Evolutionary conservation across 2,329 filamentous ascomycete genomes (phyloP), one percentile per base, ranked within the genome.

Genomic region (Xenoacremonium recifei): DNA sequence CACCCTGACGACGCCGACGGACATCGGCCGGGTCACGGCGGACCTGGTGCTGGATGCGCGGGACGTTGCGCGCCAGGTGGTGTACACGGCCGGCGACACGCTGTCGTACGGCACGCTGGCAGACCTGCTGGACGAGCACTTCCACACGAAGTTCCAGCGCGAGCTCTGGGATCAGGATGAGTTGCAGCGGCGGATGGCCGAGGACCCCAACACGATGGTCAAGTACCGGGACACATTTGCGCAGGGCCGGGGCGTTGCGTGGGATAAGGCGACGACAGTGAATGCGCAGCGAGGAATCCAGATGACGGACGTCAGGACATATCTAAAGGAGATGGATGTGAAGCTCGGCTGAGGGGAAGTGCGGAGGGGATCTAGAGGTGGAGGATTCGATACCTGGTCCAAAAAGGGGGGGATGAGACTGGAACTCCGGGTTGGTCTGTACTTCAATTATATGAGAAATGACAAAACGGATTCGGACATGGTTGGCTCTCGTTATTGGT

Each of bases 211-310:
- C 52, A 57, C 55, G 3, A 66, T 84, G 54, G 69, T 71, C 51
- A 84, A 79, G 63, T 87, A 87, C 61, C 67, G 77, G 17, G 65
- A 76, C 47, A 75, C 82, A 0, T 86, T 86, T 67, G 79, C 73
- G 1, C 65, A 74, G 40, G 79, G 78, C 0, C 65, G 61, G 6
- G 83, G 82, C 0, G 74, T 84, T 5, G 72, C 71, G 29, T 87
- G 83, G 83, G 70, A 74, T 6, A 64, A 69, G 54, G 58, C 67
- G 9, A 56, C 55, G 47, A 84, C 79, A 6, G 68, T 79, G 48
- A 85, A 84, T 60, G 47, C 53, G 3, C 53, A 71, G 57, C 62
- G 72, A 27, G 70, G 69, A 0, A 73, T 84, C 19, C 36, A 58
- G 1, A 60, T 75, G 52, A 65, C 60, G 40, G 64, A 65, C 46